A percentile compares a stretch with the other conserved stretches of the same genome.
These are phyloP conservation scores for Cardamine resedifolia DNA, from an alignment of 345 rosid genomes.

Conservation along the genomic window DNA sequence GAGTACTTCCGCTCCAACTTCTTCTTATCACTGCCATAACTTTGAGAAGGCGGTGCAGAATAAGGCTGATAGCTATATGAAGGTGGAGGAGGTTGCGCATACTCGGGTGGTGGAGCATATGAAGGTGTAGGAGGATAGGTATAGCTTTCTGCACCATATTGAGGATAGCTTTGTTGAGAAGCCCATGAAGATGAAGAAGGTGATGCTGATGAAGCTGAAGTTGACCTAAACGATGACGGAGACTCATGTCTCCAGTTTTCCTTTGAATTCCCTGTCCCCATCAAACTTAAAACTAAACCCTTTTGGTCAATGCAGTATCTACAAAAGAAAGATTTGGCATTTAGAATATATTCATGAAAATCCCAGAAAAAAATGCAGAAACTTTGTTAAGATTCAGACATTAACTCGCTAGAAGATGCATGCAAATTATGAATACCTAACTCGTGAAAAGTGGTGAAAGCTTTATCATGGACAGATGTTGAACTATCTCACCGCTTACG, in stretches of 20 bases:
- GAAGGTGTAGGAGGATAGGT: slow-evolving; percentile 37
- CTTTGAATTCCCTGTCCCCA: slow-evolving; percentile 73
- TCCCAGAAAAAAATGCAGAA: slow-evolving; percentile 3
- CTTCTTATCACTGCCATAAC: slow-evolving; percentile 40
- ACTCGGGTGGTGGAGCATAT: slow-evolving; percentile 32
- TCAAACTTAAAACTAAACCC: slow-evolving; percentile 31
- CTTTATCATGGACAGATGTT: slow-evolving; percentile 1
- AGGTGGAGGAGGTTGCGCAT: slow-evolving; percentile 33
- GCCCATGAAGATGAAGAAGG: slow-evolving; percentile 56
- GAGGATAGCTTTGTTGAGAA: slow-evolving; percentile 43
- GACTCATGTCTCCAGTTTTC: slow-evolving; percentile 54
- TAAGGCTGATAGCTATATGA: slow-evolving; percentile 41
- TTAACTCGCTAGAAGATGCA: neutral
- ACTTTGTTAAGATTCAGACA: neutral
- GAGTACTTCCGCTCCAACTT: slow-evolving; percentile 72
- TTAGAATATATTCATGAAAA: slow-evolving; percentile 13
- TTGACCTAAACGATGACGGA: slow-evolving; percentile 31
- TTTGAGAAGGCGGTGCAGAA: slow-evolving; percentile 41
- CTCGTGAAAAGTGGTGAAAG: neutral
- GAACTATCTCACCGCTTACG: slow-evolving; percentile 6
- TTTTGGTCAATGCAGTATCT: slow-evolving; percentile 11
- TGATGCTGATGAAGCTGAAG: slow-evolving; percentile 30
- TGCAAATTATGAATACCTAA: neutral
- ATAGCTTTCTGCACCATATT: slow-evolving; percentile 50
- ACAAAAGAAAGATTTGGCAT: slow-evolving; percentile 4